A percentile compares a stretch with the other conserved stretches of the same genome.
Conservation (phyloP, 2,329 filamentous ascomycete species). For the Pseudogymnoascus sp. region DNA sequence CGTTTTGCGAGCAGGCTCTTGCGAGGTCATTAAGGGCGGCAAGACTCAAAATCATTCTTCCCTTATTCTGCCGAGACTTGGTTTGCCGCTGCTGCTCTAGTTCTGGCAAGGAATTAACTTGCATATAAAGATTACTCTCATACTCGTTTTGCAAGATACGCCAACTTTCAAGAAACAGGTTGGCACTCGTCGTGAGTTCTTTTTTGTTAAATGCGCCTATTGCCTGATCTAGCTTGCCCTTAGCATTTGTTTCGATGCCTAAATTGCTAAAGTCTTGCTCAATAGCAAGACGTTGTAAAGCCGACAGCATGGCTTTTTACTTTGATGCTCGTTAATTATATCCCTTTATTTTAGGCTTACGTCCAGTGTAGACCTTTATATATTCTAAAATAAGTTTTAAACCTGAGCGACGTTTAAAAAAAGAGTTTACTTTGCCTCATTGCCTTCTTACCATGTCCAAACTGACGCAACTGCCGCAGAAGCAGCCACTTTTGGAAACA, state of each 20-base stretch:
- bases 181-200: background rate
- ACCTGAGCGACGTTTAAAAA: background rate
- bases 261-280: background rate
- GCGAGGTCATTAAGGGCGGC: conserved; percentile 12
- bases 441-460: background rate
- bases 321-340: background rate
- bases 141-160: background rate
- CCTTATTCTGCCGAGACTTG: background rate
- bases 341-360: background rate
- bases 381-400: background rate
- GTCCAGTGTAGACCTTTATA: background rate
- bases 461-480: background rate
- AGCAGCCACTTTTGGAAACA: background rate
- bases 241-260: background rate
- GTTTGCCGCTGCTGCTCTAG: background rate
- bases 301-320: background rate
- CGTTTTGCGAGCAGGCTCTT: conserved; percentile 10
- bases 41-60: conserved; percentile 9
- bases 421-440: background rate
- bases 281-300: background rate
- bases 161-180: background rate
- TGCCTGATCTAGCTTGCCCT: background rate
- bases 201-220: background rate
- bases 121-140: background rate
- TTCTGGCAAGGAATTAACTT: background rate